phyloP scores from a whole-genome alignment of 1,284 basidiomycete genomes.

The Fomitopsis pinicola region DNA sequence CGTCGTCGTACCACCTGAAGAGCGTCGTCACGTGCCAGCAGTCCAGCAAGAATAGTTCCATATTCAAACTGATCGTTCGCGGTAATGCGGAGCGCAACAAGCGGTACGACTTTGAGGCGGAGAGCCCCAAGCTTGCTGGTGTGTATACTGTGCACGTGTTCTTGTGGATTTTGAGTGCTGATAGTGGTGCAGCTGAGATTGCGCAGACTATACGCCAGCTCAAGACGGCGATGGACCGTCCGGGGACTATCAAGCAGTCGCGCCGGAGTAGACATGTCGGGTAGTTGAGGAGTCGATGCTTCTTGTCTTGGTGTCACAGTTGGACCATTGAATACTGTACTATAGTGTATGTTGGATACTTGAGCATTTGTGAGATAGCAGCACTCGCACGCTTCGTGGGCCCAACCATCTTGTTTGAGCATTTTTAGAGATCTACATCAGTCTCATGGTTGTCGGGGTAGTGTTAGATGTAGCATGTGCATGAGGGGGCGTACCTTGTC shows the following conservation, averaged over 20 bases:
- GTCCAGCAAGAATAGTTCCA: constrained; percentile 73
- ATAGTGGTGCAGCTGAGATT: constrained; percentile 51
- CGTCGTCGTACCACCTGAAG: constrained; percentile 90
- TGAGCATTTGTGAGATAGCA: background rate
- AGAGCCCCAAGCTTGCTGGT: constrained; percentile 79
- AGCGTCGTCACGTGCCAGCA: constrained; percentile 83
- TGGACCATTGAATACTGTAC: background rate
- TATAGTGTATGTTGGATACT: background rate
- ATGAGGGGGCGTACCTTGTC: too few species aligned
- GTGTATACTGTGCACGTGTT: constrained; percentile 23
- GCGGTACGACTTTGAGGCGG: constrained; percentile 97
- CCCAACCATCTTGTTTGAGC: too few species aligned
- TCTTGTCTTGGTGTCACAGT: background rate
- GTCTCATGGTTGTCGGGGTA: too few species aligned
- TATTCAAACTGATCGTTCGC: constrained; percentile 83
- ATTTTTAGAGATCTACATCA: too few species aligned
- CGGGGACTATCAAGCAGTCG: constrained; percentile 52
- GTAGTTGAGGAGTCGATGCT: background rate
- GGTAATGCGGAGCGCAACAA: constrained; percentile 71
- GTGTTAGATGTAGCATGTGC: too few species aligned
- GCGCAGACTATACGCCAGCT: constrained; percentile 62
- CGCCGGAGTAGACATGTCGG: constrained; percentile 50
- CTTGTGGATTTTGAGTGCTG: background rate
- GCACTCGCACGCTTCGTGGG: background rate
- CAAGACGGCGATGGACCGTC: constrained; percentile 54